Evolutionary conservation across 2,329 filamentous ascomycete genomes (phyloP), one percentile per base, ranked within the genome.

Genomic region (Huntiella decipiens): DNA sequence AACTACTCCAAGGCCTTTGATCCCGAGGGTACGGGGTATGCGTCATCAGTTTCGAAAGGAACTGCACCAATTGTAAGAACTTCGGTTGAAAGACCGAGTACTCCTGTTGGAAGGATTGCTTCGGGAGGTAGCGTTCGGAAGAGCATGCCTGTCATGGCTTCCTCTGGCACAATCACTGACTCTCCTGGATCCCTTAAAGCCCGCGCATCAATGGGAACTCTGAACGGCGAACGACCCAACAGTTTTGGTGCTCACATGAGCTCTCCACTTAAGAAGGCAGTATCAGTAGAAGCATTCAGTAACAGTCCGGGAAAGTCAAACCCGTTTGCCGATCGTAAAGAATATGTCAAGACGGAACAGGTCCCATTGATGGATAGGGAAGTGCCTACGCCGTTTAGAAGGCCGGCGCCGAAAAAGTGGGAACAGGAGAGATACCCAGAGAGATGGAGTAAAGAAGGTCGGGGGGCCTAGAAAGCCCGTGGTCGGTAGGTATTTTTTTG

Each of bases 251-350:
- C 72, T 4, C 84, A 93, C 58, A 77, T 77, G 4, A 81, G 79
- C 36, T 93, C 84, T 8, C 88, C 88, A 0, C 61, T 96, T 10
- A 80, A 85, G 55, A 94, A 93, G 58, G 70, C 82, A 2, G 66
- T 66, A 11, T 75, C 75, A 66, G 54, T 83, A 64, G 61, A 74
- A 61, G 60, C 82, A 47, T 60, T 61, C 17, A 56, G 58, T 5
- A 52, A 56, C 5, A 70, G 70, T 34, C 74, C 74, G 1, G 65
- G 69, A 38, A 78, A 76, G 22, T 15, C 12, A 11, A 49, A 49
- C 8, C 43, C 47, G 5, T 49, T 49, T 49, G 47, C 47, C 5
- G 38, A 49, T 17, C 3, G 35, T 3, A 28, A 4, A 33, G 6
- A 19, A 28, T 28, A 28, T 10, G 22, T 28, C 15, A 28, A 41